phyloP scores from a whole-genome alignment of 345 rosid genomes.

The Populus deltoides region DNA sequence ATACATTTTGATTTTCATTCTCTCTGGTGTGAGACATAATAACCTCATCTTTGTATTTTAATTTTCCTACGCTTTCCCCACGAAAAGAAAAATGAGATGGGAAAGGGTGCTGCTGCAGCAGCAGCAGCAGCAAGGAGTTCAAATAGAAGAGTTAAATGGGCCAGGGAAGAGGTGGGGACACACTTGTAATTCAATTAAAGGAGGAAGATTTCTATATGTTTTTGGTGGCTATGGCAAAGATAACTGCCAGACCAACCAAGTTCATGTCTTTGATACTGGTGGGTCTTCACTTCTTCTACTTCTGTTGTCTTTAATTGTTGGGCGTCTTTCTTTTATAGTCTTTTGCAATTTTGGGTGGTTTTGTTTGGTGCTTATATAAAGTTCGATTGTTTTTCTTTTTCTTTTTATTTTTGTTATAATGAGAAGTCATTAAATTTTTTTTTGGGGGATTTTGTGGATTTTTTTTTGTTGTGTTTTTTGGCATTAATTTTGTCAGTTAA shows the following conservation, averaged over 20 bases:
- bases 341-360: conserved; percentile 10
- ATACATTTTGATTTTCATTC: background rate
- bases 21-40: background rate
- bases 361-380: background rate
- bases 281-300: conserved; percentile 18
- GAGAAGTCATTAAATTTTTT: background rate
- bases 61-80: background rate
- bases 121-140: conserved; percentile 17
- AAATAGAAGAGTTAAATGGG: conserved; percentile 36
- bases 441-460: conserved; percentile 28
- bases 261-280: conserved; percentile 91
- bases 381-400: background rate
- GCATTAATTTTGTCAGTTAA: conserved; percentile 3
- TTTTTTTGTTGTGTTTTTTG: conserved; percentile 13
- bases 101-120: conserved; percentile 43
- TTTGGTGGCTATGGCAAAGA: conserved; percentile 91
- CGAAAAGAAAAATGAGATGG: conserved; percentile 78
- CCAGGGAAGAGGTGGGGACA: conserved; percentile 99
- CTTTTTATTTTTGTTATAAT: background rate
- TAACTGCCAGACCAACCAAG: conserved; percentile 96
- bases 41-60: background rate
- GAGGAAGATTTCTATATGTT: conserved; percentile 83
- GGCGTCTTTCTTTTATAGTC: background rate
- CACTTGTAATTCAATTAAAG: conserved; percentile 85
- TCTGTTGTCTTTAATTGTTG: conserved; percentile 9